Percentiles rank a stretch among this genome's conserved stretches.
Conservation (phyloP, 169 alveolate genomes). For the Amoebophrya sp. region DNA sequence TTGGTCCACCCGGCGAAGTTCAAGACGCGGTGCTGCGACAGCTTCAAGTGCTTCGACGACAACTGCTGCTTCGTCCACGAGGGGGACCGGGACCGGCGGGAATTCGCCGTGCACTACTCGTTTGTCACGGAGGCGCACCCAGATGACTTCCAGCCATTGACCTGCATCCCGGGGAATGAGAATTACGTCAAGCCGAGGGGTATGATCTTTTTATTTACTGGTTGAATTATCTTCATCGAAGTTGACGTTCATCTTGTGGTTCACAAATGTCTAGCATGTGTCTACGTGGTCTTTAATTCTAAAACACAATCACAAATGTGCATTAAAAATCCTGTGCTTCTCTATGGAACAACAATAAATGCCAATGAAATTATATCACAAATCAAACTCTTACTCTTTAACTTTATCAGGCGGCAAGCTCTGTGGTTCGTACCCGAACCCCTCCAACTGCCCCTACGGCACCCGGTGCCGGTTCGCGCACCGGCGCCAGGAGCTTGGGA, state of each 20-base stretch:
- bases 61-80: constrained; percentile 1
- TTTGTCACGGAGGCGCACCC: constrained; percentile 4
- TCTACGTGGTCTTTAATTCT: no score
- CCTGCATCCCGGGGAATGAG: neutral
- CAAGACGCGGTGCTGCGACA: constrained; percentile 18
- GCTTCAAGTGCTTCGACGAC: constrained; percentile 19
- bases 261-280: no score
- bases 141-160: neutral
- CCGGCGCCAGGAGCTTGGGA: neutral
- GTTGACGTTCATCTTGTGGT: no score
- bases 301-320: no score
- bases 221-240: no score
- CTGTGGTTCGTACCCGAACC: neutral
- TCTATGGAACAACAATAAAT: no score
- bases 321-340: no score
- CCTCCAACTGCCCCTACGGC: neutral
- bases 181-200: neutral
- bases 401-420: neutral
- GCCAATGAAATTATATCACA: no score
- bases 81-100: neutral
- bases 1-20: constrained; percentile 3
- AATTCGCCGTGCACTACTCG: neutral
- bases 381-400: no score
- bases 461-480: neutral
- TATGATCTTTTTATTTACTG: no score